Evolutionary conservation across 768 basidiomycete genomes (phyloP).

Genomic region (Leccinum broughii): DNA sequence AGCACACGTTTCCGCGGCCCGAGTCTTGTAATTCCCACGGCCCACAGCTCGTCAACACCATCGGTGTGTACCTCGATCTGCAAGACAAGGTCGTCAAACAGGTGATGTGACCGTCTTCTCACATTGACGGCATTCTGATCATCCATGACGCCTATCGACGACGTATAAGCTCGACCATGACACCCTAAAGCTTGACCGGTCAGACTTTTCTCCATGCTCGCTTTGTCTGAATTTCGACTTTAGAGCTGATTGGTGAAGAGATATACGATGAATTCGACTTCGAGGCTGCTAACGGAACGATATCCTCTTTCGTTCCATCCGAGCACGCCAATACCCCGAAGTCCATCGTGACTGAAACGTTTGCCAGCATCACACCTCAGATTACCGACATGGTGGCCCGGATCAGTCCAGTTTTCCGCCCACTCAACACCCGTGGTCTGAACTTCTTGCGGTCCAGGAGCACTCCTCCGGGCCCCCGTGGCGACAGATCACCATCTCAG

Average conservation of each 20-base stretch:
- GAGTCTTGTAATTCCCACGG: too few relatives aligned
- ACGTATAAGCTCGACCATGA: too few relatives aligned
- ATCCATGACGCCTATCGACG: too few relatives aligned
- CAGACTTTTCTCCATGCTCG: too few relatives aligned
- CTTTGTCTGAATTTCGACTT: constrained; percentile 2
- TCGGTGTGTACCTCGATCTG: too few relatives aligned
- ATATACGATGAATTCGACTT: constrained; percentile 91
- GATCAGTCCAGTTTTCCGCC: constrained; percentile 33
- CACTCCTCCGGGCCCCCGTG: constrained; percentile 39
- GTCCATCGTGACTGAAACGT: not conserved
- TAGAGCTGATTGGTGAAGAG: constrained; percentile 90
- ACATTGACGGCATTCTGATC: too few relatives aligned
- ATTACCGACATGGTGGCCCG: constrained; percentile 11
- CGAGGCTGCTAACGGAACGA: constrained; percentile 57
- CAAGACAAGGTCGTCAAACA: too few relatives aligned
- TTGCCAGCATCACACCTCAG: constrained; percentile 1
- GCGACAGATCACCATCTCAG: constrained; percentile 8
- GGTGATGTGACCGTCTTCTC: too few relatives aligned
- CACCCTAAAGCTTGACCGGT: too few relatives aligned
- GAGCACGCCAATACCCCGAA: constrained; percentile 34
- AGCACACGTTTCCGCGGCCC: too few relatives aligned
- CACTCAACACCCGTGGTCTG: constrained; percentile 47
- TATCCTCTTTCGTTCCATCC: constrained; percentile 42
- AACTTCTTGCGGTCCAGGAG: constrained; percentile 56
- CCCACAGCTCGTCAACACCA: too few relatives aligned